Evolutionary conservation across 257 asterid genomes (phyloP).

Genomic region (Gardenia jasminoides): DNA sequence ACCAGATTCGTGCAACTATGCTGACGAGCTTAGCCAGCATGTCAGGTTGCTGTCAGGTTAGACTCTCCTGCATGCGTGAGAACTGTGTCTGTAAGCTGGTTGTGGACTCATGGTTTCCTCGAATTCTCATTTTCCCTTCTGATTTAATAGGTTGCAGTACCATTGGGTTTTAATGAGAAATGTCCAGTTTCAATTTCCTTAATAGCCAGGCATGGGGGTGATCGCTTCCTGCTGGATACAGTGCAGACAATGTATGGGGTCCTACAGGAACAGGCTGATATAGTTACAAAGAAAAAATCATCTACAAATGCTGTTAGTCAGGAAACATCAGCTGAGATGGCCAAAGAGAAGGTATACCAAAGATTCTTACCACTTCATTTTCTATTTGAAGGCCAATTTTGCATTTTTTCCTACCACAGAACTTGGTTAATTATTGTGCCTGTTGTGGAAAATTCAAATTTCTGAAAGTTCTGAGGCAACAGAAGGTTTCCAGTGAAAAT

Average conservation of each 20-base stretch:
- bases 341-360: constrained; percentile 77
- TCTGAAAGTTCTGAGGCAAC: background rate
- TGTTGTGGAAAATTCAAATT: background rate
- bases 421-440: background rate
- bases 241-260: constrained; percentile 59
- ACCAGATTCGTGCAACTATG: constrained; percentile 48
- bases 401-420: background rate
- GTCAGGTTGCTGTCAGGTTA: constrained; percentile 99
- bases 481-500: background rate
- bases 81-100: background rate
- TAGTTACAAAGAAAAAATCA: constrained; percentile 44
- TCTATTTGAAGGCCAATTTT: background rate
- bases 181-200: constrained; percentile 83
- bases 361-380: constrained; percentile 1
- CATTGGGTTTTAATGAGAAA: constrained; percentile 76
- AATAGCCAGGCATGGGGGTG: constrained; percentile 89
- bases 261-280: constrained; percentile 61
- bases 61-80: constrained; percentile 6
- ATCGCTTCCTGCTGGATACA: constrained; percentile 78
- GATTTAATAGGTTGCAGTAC: constrained; percentile 62
- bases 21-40: constrained; percentile 85
- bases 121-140: constrained; percentile 5
- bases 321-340: constrained; percentile 86
- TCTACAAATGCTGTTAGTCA: constrained; percentile 45
- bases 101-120: background rate